A percentile compares a stretch with the other conserved stretches of the same genome.
phyloP scores from a whole-genome alignment of 352 stramenopile species.

The Discostella stelligera region DNA sequence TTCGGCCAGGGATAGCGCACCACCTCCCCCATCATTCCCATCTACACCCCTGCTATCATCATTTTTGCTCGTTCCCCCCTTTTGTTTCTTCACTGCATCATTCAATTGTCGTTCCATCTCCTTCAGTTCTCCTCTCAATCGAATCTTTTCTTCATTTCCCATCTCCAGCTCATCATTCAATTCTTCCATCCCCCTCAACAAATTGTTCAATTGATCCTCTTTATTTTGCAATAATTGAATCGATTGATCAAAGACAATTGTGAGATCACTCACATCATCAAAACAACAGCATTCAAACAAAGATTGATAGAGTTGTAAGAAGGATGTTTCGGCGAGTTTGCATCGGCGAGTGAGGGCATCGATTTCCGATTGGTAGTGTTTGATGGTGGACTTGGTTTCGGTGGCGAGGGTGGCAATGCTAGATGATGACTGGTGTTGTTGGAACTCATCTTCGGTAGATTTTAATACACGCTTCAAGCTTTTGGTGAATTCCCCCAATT shows the following conservation, averaged over 20 bases:
- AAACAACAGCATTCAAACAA: constrained; percentile 80
- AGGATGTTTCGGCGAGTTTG: constrained; percentile 89
- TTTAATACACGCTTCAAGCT: constrained; percentile 72
- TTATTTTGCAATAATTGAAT: constrained; percentile 59
- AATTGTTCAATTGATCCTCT: constrained; percentile 55
- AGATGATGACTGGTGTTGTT: not conserved
- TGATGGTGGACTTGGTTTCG: constrained; percentile 69
- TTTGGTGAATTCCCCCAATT: constrained; percentile 72
- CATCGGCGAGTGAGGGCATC: constrained; percentile 88
- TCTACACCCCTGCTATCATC: not conserved
- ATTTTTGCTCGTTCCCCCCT: constrained; percentile 4
- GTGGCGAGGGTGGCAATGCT: constrained; percentile 9
- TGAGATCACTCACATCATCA: constrained; percentile 76
- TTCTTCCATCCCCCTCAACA: constrained; percentile 61
- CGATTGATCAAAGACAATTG: constrained; percentile 79
- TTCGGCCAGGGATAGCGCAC: constrained; percentile 51
- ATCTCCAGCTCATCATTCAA: constrained; percentile 57
- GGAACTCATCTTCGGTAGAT: constrained; percentile 29
- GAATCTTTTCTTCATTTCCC: constrained; percentile 24
- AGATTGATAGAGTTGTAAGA: constrained; percentile 87
- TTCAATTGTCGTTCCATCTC: constrained; percentile 25
- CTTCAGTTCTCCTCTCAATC: constrained; percentile 21
- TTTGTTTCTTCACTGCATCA: constrained; percentile 11
- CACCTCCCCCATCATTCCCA: constrained; percentile 18
- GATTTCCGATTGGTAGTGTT: constrained; percentile 89